Evolutionary conservation across 768 basidiomycete species (phyloP).

Genomic region (Pseudohyphozyma bogoriensis): DNA sequence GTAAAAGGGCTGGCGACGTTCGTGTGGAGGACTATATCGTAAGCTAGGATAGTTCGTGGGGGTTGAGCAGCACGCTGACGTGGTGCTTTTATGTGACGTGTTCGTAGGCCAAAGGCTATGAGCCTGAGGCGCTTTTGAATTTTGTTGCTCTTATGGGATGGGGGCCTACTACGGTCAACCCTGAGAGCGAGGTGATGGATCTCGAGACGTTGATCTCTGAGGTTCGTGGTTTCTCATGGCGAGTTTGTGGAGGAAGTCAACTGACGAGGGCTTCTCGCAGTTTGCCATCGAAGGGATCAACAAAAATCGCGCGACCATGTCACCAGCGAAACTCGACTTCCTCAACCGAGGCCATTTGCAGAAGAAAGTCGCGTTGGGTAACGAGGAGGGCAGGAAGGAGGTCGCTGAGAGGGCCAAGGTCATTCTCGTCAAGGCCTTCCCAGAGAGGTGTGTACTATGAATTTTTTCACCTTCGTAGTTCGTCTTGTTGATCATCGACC

Average conservation of each 20-base stretch:
- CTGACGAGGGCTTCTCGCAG: conserved; percentile 36
- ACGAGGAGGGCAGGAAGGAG: conserved; percentile 34
- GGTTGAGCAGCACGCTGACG: no score
- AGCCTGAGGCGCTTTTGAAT: conserved; percentile 76
- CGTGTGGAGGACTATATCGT: conserved; percentile 79
- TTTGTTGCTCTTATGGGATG: conserved; percentile 94
- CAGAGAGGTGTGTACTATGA: background rate
- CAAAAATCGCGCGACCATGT: conserved; percentile 71
- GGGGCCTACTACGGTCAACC: conserved; percentile 44
- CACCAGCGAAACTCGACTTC: conserved; percentile 67
- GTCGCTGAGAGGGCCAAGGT: background rate
- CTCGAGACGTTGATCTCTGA: conserved; percentile 59
- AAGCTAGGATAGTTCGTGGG: no score
- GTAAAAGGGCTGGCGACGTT: conserved; percentile 84
- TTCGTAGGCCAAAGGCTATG: conserved; percentile 86
- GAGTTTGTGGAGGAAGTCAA: background rate
- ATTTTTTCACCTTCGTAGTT: no score
- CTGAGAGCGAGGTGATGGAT: conserved; percentile 30
- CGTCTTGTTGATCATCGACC: background rate
- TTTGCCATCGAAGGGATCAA: conserved; percentile 71
- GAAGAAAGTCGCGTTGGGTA: conserved; percentile 46
- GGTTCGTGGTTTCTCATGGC: conserved; percentile 45
- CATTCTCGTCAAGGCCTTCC: background rate
- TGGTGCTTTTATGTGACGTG: no score
- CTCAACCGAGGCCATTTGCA: conserved; percentile 80